Evolutionary conservation across 1,284 basidiomycete species (phyloP), one percentile per base, ranked within the genome.

Genomic region (Athelia psychrophila): DNA sequence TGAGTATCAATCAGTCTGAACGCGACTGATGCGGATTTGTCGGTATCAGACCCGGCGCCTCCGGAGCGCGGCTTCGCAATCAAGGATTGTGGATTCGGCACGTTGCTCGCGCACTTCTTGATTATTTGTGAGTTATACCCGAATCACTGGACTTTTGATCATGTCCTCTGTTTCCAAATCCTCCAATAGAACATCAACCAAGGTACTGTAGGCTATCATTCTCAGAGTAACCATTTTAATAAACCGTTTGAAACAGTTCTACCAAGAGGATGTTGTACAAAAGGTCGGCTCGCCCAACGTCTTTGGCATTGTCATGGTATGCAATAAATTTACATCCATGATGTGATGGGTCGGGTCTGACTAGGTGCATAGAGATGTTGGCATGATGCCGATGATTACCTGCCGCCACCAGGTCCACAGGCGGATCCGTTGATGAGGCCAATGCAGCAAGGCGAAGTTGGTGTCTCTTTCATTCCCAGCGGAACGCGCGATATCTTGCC

Each of bases 371-470:
- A 91, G 88, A 80, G 87, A 64, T 89, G 86, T 62, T 92, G 89
- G 89, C 86, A 90, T 59, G 89, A 92, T 65, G 79, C 81, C 12
- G 88, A 91, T 59, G 87, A 90, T 54, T 42, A 22, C 38, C 60
- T 80, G 22, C 77, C 77, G 25, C 73, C 73, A 0, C 65, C 71
- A 13, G 67, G 69, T 25, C 69, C 77, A 27, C 66, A 74, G 50
- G 59, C 68, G 42, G 88, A 92, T 64, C 87, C 88, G 13, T 75
- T 93, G 49, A 83, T 91, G 74, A 78, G 90, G 38, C 81, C 84
- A n/a, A 78, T 95, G 18, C 69, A 76, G 50, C 83, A 81, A 51
- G 90, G 89, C 48, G 91, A 95, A 76, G 87, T 95, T 36, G 91
- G 90, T 44, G 84, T 95, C 33, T 85, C 86, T 35, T 90, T 86